A percentile compares a stretch with the other conserved stretches of the same genome.
Evolutionary conservation across 2,329 filamentous ascomycete species (phyloP).

Genomic region (Microcera coccophila): DNA sequence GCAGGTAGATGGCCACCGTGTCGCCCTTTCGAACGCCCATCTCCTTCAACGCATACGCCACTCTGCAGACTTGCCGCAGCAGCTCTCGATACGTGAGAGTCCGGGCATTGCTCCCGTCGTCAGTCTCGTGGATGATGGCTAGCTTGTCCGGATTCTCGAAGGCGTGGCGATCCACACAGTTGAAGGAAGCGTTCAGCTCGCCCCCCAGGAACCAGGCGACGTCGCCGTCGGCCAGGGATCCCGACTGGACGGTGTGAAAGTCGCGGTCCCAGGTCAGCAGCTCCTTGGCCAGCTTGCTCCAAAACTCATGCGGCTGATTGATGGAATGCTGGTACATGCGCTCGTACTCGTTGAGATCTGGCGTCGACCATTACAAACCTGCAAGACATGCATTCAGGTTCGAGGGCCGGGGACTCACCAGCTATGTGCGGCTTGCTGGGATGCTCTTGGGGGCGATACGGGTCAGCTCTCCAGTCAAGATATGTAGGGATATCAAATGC

Average conservation of each 20-base stretch:
- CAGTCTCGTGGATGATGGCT: slow-evolving; percentile 94
- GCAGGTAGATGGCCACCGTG: slow-evolving; percentile 88
- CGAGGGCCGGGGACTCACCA: slow-evolving; percentile 1
- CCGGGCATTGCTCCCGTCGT: slow-evolving; percentile 79
- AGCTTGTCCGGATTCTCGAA: slow-evolving; percentile 82
- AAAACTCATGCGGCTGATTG: slow-evolving; percentile 78
- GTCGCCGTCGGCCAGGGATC: slow-evolving; percentile 72
- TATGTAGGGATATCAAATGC: too few species aligned
- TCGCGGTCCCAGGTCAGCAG: slow-evolving; percentile 82
- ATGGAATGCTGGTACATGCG: slow-evolving; percentile 73
- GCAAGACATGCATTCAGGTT: neutral
- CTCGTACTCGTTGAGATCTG: slow-evolving; percentile 60
- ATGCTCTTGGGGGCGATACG: too few species aligned
- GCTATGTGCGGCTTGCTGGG: slow-evolving; percentile 7
- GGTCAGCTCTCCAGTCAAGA: too few species aligned
- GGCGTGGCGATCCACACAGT: slow-evolving; percentile 90
- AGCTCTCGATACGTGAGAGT: slow-evolving; percentile 86
- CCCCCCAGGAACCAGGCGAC: slow-evolving; percentile 90
- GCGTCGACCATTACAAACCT: neutral
- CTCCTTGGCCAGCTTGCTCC: slow-evolving; percentile 76
- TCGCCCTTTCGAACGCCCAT: slow-evolving; percentile 94
- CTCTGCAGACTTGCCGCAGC: slow-evolving; percentile 77
- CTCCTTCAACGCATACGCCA: slow-evolving; percentile 78
- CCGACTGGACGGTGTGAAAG: slow-evolving; percentile 78
- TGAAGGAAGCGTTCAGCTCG: slow-evolving; percentile 86